Evolutionary conservation across 805 yeast genomes (phyloP), one percentile per base, ranked within the genome.

Genomic region (Monosporozyma siamensis): DNA sequence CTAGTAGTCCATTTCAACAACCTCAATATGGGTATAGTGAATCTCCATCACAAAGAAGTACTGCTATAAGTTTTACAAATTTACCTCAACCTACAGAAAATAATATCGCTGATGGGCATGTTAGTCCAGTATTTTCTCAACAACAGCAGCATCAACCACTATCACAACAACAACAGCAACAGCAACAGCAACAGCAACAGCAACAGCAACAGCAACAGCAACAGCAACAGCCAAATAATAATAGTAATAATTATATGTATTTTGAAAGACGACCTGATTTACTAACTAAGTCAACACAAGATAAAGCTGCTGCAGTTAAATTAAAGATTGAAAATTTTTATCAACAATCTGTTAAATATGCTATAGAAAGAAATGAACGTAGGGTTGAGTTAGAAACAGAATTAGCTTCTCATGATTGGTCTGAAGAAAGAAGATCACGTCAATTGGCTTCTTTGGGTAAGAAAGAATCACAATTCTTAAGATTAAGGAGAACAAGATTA

Each of bases 281-380:
- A 53, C 71, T 87, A 53, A 74, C 83, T n/a, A 79, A 82, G 51
- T 55, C 71, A 6, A 72, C 92, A 0, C 94, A 83, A 53, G 95
- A 88, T 53, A 79, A 78, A 52, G 87, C 95, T 0, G 79, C 94
- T 0, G 85, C 90, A 2, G 78, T 85, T 35, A 87, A 86, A 61
- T 69, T 88, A 47, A 80, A 80, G 50, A 67, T 88, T 39, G 95
- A 88, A 58, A 86, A 86, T 56, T 85, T 77, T 58, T 88, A 87
- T 64, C 86, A 86, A 49, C 77, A 84, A 60, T 78, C 89, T 14
- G 94, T 89, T 23, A 75, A 77, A 42, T 94, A 88, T 60, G 97
- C 98, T 0, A 88, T 92, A 47, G 98, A 92, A 63, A 72, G 98
- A 50, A 92, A 90, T 60, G 96, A 89, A 63, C 78, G 97, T 64